A percentile compares a stretch with the other conserved stretches of the same genome.
Conservation (phyloP, 176 grass and related monocot species). For the Oryza brachyantha region DNA sequence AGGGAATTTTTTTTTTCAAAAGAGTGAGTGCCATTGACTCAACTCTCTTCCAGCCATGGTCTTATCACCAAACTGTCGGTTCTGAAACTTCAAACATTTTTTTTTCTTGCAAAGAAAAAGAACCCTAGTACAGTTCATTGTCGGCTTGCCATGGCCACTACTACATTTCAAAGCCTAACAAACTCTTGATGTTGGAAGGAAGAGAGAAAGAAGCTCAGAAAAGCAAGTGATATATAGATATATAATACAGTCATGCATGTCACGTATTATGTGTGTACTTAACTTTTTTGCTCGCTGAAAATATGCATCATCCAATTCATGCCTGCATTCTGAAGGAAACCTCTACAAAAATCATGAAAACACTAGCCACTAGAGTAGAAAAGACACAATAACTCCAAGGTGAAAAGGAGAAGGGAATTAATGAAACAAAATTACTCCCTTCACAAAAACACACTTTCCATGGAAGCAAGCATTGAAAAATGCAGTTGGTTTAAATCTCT, state of each 20-base stretch:
- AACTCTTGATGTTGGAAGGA: constrained; percentile 56
- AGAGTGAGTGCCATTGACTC: constrained; percentile 3
- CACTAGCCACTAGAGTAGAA: neutral
- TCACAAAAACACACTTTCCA: neutral
- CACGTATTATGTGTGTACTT: constrained; percentile 4
- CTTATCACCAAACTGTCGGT: constrained; percentile 18
- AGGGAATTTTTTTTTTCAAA: neutral
- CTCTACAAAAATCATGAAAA: constrained; percentile 17
- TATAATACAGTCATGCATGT: neutral
- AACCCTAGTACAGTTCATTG: neutral
- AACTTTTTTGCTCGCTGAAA: neutral
- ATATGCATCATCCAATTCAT: constrained; percentile 27
- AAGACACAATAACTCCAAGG: neutral
- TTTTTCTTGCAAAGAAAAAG: neutral
- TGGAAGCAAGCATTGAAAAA: constrained; percentile 9
- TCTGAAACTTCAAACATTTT: neutral
- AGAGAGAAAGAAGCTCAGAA: neutral
- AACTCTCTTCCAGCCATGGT: neutral
- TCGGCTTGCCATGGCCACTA: constrained; percentile 24
- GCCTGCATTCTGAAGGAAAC: constrained; percentile 49
- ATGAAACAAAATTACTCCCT: neutral
- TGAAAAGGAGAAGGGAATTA: neutral
- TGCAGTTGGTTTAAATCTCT: no score
- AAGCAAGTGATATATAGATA: neutral
- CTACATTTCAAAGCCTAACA: constrained; percentile 54